Percentiles rank a stretch among this genome's conserved stretches.
Evolutionary conservation across 768 basidiomycete genomes (phyloP).

Genomic region (Suillus clintonianus): DNA sequence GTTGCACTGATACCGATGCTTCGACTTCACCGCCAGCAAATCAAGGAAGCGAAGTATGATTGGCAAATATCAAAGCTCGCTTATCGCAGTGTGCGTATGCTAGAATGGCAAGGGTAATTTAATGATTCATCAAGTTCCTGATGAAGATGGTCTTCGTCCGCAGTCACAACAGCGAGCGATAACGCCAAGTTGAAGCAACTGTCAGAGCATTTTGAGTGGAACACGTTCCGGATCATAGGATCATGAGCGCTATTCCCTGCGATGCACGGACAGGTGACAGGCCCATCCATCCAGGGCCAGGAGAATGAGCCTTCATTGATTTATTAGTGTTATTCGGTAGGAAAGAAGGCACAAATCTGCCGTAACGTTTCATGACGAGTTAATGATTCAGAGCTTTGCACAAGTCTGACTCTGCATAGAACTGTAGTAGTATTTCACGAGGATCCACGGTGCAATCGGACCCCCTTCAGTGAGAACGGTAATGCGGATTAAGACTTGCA

Average conservation of each 20-base stretch:
- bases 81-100: not conserved
- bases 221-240: not conserved
- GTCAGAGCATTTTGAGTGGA: not conserved
- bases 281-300: constrained; percentile 1
- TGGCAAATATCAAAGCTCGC: not conserved
- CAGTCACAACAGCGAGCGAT: not conserved
- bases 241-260: not conserved
- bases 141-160: not conserved
- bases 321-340: not conserved
- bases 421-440: too few species aligned
- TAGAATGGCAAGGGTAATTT: not conserved
- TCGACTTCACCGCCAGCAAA: not conserved
- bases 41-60: not conserved
- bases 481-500: too few species aligned
- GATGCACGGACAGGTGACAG: not conserved
- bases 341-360: not conserved
- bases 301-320: not conserved
- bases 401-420: too few species aligned
- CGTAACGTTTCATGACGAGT: too few species aligned
- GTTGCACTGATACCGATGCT: not conserved
- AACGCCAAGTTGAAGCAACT: not conserved
- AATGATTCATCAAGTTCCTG: not conserved
- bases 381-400: too few species aligned
- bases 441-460: too few species aligned
- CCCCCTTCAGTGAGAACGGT: too few species aligned